Conservation (phyloP, 164 flowering plant genomes). For the Magnolia kwangsiensis region DNA sequence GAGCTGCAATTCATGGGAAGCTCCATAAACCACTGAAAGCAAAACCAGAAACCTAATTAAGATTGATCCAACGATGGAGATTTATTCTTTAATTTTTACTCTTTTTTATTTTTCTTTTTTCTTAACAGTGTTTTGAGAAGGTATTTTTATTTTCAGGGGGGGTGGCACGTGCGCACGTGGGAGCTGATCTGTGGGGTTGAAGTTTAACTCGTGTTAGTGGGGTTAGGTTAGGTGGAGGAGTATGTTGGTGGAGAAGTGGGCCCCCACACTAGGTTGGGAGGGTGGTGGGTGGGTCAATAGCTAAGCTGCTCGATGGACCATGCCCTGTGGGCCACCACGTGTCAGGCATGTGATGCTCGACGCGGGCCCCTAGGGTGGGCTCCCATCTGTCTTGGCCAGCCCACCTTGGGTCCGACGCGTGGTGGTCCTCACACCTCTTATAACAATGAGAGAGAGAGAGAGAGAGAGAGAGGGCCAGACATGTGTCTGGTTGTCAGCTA, state of each 20-base stretch:
- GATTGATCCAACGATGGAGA: neutral
- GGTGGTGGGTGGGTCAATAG: conserved; percentile 9
- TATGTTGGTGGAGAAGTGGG: neutral
- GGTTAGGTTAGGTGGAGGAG: conserved; percentile 10
- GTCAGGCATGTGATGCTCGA: neutral
- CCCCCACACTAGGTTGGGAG: neutral
- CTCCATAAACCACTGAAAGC: conserved; percentile 9
- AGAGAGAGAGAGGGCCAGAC: neutral
- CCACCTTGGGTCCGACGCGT: neutral
- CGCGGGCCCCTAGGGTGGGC: neutral
- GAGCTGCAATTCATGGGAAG: conserved; percentile 48
- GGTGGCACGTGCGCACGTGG: no score
- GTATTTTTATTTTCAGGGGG: neutral
- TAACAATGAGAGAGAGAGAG: neutral
- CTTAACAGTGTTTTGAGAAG: neutral
- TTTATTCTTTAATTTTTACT: neutral
- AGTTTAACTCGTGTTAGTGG: conserved; percentile 5
- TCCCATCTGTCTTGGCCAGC: neutral
- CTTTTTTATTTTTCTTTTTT: neutral
- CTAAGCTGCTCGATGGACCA: conserved; percentile 3
- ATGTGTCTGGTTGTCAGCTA: neutral
- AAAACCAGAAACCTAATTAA: neutral
- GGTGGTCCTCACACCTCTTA: neutral
- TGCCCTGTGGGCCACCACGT: conserved; percentile 4
- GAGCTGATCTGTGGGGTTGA: neutral